Base-by-base conservation (phyloP, 2,329 filamentous ascomycete species). In the Venturia pyrina region DNA sequence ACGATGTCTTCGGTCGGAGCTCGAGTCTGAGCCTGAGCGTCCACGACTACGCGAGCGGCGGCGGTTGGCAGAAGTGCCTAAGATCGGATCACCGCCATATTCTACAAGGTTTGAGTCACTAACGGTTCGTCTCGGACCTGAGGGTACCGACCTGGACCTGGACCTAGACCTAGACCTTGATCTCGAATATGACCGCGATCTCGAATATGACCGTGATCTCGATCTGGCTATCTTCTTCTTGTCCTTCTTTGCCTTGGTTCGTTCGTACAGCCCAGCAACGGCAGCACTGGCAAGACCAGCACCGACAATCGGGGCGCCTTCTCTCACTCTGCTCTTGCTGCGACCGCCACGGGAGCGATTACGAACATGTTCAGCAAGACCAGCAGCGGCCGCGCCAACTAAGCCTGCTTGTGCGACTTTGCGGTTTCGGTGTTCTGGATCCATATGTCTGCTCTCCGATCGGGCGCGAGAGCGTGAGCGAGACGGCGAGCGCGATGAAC, bases 1-100 rank as follows among this genome's bases (percentile, higher is more conserved):
- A 64, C 69, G 66, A 46, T 74, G 71, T 65, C 73, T 71, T 62
- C 74, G 70, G 63, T 64, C 59, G 37, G 66, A 24, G 48, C 66
- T 67, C 19, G 65, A 67, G 37, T 19, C 63, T 40, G 63, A 56
- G 43, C 53, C 41, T 57, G 63, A 65, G 5, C 50, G 15, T 32
- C 63, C 50, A 32, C 50, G 63, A 43, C 34, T 41, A 21, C 66
- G 64, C 64, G 71, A 72, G 60, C 73, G 72, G 46, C 71, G 70
- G 44, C 77, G 75, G 32, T 79, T 77, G 64, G 77, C 78, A 34
- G 77, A 70, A 67, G 83, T 83, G 70, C 83, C 81, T 70, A 84
- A 81, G 65, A 88, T 83, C 8, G 85, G 85, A 71, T 85, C 82
- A 72, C 82, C 80, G 69, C 85, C 86, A 73, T 88, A 88, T 73